A percentile compares a stretch with the other conserved stretches of the same genome.
Evolutionary conservation across 768 basidiomycete species (phyloP).

Genomic region (Roridomyces roridus): DNA sequence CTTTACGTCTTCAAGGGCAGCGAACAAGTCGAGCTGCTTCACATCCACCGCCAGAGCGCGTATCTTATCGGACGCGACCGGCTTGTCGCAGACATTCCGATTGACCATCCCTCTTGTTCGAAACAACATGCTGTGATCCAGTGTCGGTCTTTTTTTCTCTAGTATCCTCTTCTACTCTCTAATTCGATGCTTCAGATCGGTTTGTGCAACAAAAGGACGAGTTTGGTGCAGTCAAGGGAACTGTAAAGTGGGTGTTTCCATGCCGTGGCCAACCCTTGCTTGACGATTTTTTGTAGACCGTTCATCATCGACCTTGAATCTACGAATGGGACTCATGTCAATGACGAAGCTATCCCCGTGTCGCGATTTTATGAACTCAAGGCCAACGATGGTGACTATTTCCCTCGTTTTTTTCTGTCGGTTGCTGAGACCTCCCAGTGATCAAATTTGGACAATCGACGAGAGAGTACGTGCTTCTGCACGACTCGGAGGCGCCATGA

Average conservation of each 20-base stretch:
- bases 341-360: slow-evolving; percentile 82
- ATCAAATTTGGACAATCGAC: slow-evolving; percentile 85
- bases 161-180: background rate
- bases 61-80: slow-evolving; percentile 93
- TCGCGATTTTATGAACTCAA: slow-evolving; percentile 88
- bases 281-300: slow-evolving; percentile 59
- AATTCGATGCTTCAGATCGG: slow-evolving; percentile 58
- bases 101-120: slow-evolving; percentile 97
- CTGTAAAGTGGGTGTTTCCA: slow-evolving; percentile 73
- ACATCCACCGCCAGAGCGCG: slow-evolving; percentile 92
- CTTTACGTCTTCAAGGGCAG: slow-evolving; percentile 97
- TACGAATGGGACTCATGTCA: slow-evolving; percentile 95
- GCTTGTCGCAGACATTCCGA: slow-evolving; percentile 81
- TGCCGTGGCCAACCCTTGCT: slow-evolving; percentile 2
- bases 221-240: slow-evolving; percentile 77
- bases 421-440: slow-evolving; percentile 49
- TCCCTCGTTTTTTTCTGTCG: slow-evolving; percentile 1
- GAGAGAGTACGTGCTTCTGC: slow-evolving; percentile 85
- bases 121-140: slow-evolving; percentile 99
- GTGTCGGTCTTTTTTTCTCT: slow-evolving; percentile 53
- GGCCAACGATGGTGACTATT: slow-evolving; percentile 72
- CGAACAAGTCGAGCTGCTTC: slow-evolving; percentile 89
- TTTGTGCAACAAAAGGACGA: slow-evolving; percentile 88
- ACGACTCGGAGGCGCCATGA: slow-evolving; percentile 67
- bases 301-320: slow-evolving; percentile 98